Evolutionary conservation across 768 basidiomycete genomes (phyloP).

Genomic region (Cyathus striatus): DNA sequence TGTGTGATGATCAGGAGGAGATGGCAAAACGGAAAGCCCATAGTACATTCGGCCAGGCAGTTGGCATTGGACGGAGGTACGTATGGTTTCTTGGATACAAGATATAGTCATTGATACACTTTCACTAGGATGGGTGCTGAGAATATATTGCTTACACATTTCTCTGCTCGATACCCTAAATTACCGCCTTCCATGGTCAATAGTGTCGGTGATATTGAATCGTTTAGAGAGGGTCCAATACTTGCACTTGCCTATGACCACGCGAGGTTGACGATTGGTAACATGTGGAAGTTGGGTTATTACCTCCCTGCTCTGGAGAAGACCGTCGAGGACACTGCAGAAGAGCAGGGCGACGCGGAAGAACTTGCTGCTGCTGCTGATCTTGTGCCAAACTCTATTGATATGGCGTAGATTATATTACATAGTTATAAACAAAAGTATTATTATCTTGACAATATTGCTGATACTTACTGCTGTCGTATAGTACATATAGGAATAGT

Average conservation of each 20-base stretch:
- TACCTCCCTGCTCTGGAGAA: constrained; percentile 72
- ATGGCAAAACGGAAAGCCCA: constrained; percentile 77
- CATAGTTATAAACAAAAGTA: no score
- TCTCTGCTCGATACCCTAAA: constrained; percentile 91
- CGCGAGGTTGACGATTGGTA: constrained; percentile 61
- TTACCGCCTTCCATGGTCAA: constrained; percentile 53
- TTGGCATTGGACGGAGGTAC: constrained; percentile 68
- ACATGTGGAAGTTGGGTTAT: constrained; percentile 82
- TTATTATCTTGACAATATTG: no score
- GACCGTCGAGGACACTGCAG: constrained; percentile 48
- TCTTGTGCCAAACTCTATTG: constrained; percentile 11
- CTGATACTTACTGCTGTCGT: no score
- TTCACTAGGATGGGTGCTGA: constrained; percentile 72
- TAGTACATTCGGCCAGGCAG: constrained; percentile 86
- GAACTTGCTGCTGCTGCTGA: constrained; percentile 9
- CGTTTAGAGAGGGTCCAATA: constrained; percentile 28
- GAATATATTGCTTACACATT: constrained; percentile 89
- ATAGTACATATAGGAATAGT: no score
- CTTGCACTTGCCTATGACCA: constrained; percentile 83
- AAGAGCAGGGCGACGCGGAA: constrained; percentile 41
- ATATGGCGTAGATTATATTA: constrained; percentile 4
- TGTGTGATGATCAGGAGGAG: constrained; percentile 79
- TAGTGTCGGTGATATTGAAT: constrained; percentile 6
- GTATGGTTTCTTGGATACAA: constrained; percentile 15
- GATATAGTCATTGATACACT: constrained; percentile 1